These are phyloP conservation scores for Beauveria sp. DNA, from an alignment of 2,329 filamentous ascomycete species.

Conservation along the genomic window DNA sequence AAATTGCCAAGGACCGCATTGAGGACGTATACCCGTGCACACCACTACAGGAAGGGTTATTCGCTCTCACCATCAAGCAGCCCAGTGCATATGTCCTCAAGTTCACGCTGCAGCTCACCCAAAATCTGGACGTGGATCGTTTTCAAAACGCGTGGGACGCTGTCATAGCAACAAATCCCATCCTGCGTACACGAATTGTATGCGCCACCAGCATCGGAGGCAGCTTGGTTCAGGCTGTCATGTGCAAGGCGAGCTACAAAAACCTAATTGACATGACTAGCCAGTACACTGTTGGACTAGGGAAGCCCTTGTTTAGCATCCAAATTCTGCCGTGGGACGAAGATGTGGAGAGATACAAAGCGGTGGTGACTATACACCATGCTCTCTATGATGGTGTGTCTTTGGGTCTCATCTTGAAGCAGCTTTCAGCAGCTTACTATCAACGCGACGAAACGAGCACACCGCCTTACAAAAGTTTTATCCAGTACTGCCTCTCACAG, in stretches of 20 bases:
- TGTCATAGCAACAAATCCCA: conserved; percentile 20
- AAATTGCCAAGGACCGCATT: conserved; percentile 15
- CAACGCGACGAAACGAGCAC: background rate
- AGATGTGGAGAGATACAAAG: conserved; percentile 7
- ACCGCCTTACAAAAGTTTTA: conserved; percentile 8
- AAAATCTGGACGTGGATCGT: conserved; percentile 14
- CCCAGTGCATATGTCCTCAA: conserved; percentile 26
- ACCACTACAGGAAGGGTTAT: conserved; percentile 27
- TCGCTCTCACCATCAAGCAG: conserved; percentile 26
- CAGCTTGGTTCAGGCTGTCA: background rate
- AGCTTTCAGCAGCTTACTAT: conserved; percentile 18
- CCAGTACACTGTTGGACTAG: background rate
- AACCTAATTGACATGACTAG: background rate
- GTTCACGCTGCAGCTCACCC: conserved; percentile 17
- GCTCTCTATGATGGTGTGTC: conserved; percentile 31
- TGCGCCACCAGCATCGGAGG: conserved; percentile 1
- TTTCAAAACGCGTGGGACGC: conserved; percentile 24
- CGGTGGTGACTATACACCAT: conserved; percentile 29
- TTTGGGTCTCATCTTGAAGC: conserved; percentile 22
- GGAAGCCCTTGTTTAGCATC: background rate
- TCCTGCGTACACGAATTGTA: conserved; percentile 29
- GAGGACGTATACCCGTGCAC: conserved; percentile 28
- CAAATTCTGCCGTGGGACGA: conserved; percentile 3
- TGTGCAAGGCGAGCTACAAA: background rate
- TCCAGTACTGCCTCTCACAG: conserved; percentile 8